These are phyloP conservation scores for Teunomyces aglyptinius DNA, from an alignment of 805 yeast species.

Conservation along the genomic window DNA sequence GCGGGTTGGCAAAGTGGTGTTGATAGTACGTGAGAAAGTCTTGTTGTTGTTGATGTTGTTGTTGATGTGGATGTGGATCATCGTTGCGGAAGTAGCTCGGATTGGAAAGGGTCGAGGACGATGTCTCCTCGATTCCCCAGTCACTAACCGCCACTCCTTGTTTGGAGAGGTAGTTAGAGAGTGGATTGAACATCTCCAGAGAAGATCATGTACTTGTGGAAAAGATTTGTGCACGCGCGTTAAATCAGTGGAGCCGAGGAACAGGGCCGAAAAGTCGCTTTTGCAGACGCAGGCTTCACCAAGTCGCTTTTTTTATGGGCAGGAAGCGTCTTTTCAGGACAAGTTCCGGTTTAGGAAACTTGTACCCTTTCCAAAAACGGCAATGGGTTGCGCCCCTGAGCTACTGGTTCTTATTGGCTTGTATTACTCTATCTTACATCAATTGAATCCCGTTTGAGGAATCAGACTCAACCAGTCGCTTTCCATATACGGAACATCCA, in stretches of 20 bases:
- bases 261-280: too few relatives aligned
- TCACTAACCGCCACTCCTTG: conserved; percentile 23
- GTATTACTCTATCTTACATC: not conserved
- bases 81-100: conserved; percentile 6
- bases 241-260: not conserved
- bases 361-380: not conserved
- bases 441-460: conserved; percentile 30
- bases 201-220: not conserved
- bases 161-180: conserved; percentile 21
- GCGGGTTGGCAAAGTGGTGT: not conserved
- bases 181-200: conserved; percentile 21
- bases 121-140: conserved; percentile 37
- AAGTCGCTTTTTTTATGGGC: too few relatives aligned
- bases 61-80: not conserved
- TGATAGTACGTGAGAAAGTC: conserved; percentile 13
- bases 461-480: conserved; percentile 32
- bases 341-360: too few relatives aligned
- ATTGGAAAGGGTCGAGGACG: conserved; percentile 9
- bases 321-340: too few relatives aligned
- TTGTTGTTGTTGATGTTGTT: not conserved
- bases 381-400: not conserved
- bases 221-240: not conserved
- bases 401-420: not conserved
- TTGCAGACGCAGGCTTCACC: too few relatives aligned
- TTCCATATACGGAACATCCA: conserved; percentile 9